Percentiles rank a stretch among this genome's conserved stretches.
Conservation (phyloP, 768 basidiomycete species). For the Suillus brevipes region DNA sequence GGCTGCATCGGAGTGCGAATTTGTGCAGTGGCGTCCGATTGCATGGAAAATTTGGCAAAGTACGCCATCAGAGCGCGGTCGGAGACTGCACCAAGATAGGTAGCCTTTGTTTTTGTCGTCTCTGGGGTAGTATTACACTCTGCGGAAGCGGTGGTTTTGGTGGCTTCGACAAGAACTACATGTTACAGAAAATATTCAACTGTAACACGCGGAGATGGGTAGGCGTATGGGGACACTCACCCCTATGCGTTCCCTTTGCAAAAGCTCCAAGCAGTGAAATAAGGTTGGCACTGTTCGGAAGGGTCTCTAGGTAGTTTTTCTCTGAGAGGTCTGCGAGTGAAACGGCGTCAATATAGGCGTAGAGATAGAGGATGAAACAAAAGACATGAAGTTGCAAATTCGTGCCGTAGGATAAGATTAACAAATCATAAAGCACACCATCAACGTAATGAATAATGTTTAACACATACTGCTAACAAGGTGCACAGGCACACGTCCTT, state of each 20-base stretch:
- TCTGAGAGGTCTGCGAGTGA: slow-evolving; percentile 69
- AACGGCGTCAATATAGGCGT: slow-evolving; percentile 4
- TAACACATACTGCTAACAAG: slow-evolving; percentile 72
- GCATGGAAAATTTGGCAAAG: slow-evolving; percentile 57
- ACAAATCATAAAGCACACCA: not conserved
- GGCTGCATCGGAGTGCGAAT: not conserved
- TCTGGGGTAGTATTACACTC: not conserved
- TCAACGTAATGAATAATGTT: not conserved
- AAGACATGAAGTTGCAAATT: not conserved
- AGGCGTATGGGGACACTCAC: slow-evolving; percentile 35
- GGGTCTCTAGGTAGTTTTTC: slow-evolving; percentile 72
- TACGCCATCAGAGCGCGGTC: slow-evolving; percentile 71
- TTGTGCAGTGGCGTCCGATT: not conserved
- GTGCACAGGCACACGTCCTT: slow-evolving; percentile 70
- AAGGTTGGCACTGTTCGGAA: slow-evolving; percentile 63
- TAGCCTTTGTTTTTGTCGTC: slow-evolving; percentile 13
- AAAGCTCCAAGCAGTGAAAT: slow-evolving; percentile 65
- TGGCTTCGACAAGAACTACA: slow-evolving; percentile 57
- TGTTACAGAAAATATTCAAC: not conserved
- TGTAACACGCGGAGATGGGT: not conserved
- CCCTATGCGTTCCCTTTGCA: slow-evolving; percentile 70
- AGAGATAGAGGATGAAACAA: not conserved
- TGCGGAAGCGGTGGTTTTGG: slow-evolving; percentile 31
- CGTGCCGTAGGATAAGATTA: not conserved
- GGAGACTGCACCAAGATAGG: slow-evolving; percentile 72